phyloP scores from a whole-genome alignment of 768 basidiomycete genomes.

The Rhizopogon roseolus region DNA sequence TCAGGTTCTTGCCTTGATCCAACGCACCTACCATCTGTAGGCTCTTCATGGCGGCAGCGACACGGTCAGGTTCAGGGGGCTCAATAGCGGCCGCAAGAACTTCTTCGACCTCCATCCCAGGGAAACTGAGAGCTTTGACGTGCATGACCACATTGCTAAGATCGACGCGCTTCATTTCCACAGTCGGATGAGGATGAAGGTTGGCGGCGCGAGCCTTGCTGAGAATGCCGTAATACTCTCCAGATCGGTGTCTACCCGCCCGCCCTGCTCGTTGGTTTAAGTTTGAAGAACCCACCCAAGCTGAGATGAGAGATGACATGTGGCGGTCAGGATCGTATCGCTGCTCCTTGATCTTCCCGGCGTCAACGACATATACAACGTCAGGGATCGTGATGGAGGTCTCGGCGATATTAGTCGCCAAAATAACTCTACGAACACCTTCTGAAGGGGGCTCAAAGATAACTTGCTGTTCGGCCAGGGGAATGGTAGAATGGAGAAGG shows the following conservation, averaged over 20 bases:
- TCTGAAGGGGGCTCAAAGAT: constrained; percentile 79
- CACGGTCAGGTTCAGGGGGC: constrained; percentile 74
- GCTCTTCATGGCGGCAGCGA: constrained; percentile 72
- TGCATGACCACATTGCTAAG: constrained; percentile 94
- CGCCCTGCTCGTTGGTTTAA: constrained; percentile 89
- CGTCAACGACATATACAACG: constrained; percentile 91
- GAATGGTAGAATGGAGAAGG: constrained; percentile 85
- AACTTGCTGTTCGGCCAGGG: constrained; percentile 81
- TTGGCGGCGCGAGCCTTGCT: constrained; percentile 53
- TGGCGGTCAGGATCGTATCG: constrained; percentile 85
- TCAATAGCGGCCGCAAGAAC: constrained; percentile 84
- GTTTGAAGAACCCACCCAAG: constrained; percentile 90
- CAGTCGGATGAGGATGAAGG: constrained; percentile 78
- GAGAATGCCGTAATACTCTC: constrained; percentile 87
- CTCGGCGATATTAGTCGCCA: constrained; percentile 94
- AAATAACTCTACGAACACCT: constrained; percentile 82
- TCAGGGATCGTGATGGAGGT: constrained; percentile 94
- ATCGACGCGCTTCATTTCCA: constrained; percentile 93
- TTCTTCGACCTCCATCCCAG: constrained; percentile 80
- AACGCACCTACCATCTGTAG: constrained; percentile 87
- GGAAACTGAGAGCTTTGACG: constrained; percentile 88
- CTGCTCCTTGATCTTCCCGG: constrained; percentile 84
- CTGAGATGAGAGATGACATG: constrained; percentile 83
- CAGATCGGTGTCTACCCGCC: constrained; percentile 86
- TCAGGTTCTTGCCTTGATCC: constrained; percentile 69